A percentile compares a stretch with the other conserved stretches of the same genome.
phyloP scores from a whole-genome alignment of 805 yeast species.

The Candida adriatica region DNA sequence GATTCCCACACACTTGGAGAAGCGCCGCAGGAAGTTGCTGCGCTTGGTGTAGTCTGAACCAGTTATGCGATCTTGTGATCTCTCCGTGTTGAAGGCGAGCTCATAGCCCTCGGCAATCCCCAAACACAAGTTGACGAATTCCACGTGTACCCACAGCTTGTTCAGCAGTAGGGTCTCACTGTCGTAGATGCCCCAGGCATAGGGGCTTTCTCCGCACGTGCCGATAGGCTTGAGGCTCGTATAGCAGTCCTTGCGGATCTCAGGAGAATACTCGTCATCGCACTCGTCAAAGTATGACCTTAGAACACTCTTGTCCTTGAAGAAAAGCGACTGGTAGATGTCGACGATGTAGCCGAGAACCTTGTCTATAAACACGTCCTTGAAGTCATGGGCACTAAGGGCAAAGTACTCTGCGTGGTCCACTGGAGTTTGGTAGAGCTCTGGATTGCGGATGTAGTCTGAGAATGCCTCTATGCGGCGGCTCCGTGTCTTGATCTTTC shows the following conservation, averaged over 20 bases:
- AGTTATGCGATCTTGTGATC: slow-evolving; percentile 6
- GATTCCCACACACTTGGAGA: slow-evolving; percentile 22
- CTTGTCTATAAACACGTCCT: slow-evolving; percentile 10
- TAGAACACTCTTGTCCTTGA: slow-evolving; percentile 5
- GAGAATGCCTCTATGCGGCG: slow-evolving; percentile 3
- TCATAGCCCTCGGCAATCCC: slow-evolving; percentile 25
- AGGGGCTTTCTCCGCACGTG: slow-evolving; percentile 16
- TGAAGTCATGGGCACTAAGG: slow-evolving; percentile 11
- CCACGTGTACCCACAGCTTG: slow-evolving; percentile 20
- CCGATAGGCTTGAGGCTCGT: slow-evolving; percentile 21
- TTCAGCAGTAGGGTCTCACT: slow-evolving; percentile 14
- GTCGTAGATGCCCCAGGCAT: slow-evolving; percentile 20
- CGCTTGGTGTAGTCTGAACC: slow-evolving; percentile 20
- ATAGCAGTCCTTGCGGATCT: slow-evolving; percentile 5
- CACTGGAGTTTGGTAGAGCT: slow-evolving; percentile 12
- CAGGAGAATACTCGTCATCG: slow-evolving; percentile 13
- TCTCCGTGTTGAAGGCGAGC: slow-evolving; percentile 15
- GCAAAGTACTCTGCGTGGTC: slow-evolving; percentile 11
- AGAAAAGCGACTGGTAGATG: slow-evolving; percentile 7
- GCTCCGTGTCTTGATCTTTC: slow-evolving; percentile 1
- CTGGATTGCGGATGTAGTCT: slow-evolving; percentile 9
- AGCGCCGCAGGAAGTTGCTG: slow-evolving; percentile 20
- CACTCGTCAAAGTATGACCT: slow-evolving; percentile 11
- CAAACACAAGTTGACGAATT: slow-evolving; percentile 15
- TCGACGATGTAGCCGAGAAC: slow-evolving; percentile 6